Conservation (phyloP, 2,329 filamentous ascomycete genomes). For the Neopestalotiopsis sp. region DNA sequence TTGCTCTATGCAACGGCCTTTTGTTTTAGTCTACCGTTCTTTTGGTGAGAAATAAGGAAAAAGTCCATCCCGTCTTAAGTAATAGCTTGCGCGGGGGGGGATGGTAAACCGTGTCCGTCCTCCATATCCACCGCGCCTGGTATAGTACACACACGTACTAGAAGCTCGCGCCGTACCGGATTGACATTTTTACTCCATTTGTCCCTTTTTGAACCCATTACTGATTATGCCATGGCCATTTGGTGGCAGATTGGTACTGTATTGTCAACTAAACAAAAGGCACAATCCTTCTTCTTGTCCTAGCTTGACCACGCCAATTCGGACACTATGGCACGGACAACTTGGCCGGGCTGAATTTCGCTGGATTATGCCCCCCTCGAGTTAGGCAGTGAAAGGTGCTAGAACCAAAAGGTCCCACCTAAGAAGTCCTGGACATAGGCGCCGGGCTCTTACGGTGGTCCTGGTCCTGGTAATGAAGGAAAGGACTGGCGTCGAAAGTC, state of each 20-base stretch:
- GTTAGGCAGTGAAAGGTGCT: neutral
- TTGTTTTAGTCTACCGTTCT: too few species aligned
- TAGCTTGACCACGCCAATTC: constrained; percentile 1
- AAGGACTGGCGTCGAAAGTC: neutral
- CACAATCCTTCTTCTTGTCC: neutral
- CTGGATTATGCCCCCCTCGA: neutral
- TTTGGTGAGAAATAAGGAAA: too few species aligned
- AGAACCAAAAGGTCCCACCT: neutral
- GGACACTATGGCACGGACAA: constrained; percentile 14
- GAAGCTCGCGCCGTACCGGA: neutral
- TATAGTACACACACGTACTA: neutral
- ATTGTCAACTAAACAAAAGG: neutral
- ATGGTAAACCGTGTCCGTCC: too few species aligned
- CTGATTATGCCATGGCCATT: neutral
- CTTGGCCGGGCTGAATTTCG: constrained; percentile 1
- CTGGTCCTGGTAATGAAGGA: neutral
- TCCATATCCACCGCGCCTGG: too few species aligned
- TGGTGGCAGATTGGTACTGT: neutral
- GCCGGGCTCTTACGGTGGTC: neutral
- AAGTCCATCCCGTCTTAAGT: constrained; percentile 12
- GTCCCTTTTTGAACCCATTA: neutral
- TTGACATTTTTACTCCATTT: neutral
- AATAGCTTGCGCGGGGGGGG: constrained; percentile 9
- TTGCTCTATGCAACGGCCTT: too few species aligned
- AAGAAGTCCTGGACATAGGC: neutral